A percentile compares a stretch with the other conserved stretches of the same genome.
phyloP scores from a whole-genome alignment of 345 rosid genomes.

The Raphanus raphanistrum region DNA sequence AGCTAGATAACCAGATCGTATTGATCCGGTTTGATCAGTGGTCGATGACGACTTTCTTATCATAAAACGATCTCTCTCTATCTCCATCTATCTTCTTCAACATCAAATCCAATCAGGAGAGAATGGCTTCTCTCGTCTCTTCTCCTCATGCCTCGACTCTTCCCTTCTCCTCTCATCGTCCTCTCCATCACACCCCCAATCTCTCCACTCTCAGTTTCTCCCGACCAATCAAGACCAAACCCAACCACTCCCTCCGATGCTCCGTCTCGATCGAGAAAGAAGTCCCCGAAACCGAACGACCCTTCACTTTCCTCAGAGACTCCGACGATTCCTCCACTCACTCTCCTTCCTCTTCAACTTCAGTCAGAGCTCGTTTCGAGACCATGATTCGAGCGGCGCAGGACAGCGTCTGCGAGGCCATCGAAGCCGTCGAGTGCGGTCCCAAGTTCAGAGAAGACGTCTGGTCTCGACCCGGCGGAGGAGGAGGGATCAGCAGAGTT shows the following conservation, averaged over 20 bases:
- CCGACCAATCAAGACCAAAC: conserved; percentile 18
- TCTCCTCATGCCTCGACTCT: conserved; percentile 13
- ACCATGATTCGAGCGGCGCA: conserved; percentile 83
- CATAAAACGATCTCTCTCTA: background rate
- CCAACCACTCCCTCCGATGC: conserved; percentile 31
- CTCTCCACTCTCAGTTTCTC: conserved; percentile 20
- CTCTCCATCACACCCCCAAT: conserved; percentile 3
- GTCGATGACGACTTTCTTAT: conserved; percentile 35
- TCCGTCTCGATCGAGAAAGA: conserved; percentile 71
- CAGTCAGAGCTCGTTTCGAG: conserved; percentile 83
- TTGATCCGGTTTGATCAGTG: conserved; percentile 8
- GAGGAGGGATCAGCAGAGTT: conserved; percentile 96
- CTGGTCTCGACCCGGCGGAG: conserved; percentile 98
- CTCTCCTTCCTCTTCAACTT: conserved; percentile 31
- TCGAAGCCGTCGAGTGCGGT: conserved; percentile 62
- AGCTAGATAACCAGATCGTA: background rate
- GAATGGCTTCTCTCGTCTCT: conserved; percentile 27
- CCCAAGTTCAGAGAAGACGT: conserved; percentile 92
- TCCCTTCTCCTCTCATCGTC: background rate
- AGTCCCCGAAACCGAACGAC: conserved; percentile 63
- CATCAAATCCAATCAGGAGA: conserved; percentile 15
- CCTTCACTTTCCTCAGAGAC: conserved; percentile 68
- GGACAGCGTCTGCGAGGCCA: conserved; percentile 71
- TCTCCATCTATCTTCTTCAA: background rate
- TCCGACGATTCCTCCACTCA: conserved; percentile 56